Conservation (phyloP, 768 basidiomycete species). For the Tremella mesenterica region DNA sequence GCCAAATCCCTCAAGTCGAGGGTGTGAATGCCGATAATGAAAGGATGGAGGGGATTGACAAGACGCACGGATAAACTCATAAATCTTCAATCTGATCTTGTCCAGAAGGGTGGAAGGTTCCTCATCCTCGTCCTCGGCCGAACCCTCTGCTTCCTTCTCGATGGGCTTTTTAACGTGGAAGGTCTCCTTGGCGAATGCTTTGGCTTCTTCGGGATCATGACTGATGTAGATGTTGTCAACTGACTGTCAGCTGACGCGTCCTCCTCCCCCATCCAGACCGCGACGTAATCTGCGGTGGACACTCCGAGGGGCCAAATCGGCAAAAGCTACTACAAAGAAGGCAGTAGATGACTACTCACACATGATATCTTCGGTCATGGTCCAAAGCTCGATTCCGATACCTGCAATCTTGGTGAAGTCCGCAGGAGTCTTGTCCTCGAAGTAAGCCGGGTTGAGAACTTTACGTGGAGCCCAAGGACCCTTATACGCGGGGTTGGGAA, state of each 20-base stretch:
- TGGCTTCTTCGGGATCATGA: constrained; percentile 77
- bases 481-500: constrained; percentile 96
- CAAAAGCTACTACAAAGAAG: constrained; percentile 73
- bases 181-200: constrained; percentile 72
- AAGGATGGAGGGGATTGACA: background rate
- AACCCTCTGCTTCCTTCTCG: constrained; percentile 59
- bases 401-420: constrained; percentile 86
- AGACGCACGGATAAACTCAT: constrained; percentile 58
- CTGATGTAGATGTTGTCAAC: constrained; percentile 68
- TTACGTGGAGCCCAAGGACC: constrained; percentile 85
- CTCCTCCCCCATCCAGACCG: background rate
- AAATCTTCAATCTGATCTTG: constrained; percentile 68
- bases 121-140: constrained; percentile 48
- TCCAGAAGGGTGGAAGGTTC: constrained; percentile 63
- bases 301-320: constrained; percentile 55
- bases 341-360: constrained; percentile 20
- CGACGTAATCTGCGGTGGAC: no score
- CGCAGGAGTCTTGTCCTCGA: constrained; percentile 74
- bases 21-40: background rate
- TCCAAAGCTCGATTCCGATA: constrained; percentile 97
- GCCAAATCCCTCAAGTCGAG: background rate
- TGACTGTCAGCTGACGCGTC: constrained; percentile 16
- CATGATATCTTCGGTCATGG: constrained; percentile 64
- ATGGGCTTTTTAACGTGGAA: constrained; percentile 81
- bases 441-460: constrained; percentile 84